Base-by-base conservation (phyloP, 192 early-diverging fungal species). In the Coemansia erecta region DNA sequence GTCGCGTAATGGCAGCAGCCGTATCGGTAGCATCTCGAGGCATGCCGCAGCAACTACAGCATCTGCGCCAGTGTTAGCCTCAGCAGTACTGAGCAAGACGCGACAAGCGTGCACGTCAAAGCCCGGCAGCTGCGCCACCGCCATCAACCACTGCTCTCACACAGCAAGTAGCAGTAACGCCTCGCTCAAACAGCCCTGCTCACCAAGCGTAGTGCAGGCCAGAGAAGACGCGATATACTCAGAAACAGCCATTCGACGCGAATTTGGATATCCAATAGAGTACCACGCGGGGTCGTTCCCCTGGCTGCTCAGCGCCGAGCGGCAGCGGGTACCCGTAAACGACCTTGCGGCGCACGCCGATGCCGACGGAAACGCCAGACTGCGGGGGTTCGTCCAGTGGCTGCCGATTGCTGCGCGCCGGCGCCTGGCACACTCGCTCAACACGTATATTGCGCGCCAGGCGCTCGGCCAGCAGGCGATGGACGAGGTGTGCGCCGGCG, bases 231-330 rank as follows among this genome's bases (percentile, higher is more conserved):
- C 22, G 22, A 22, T 14, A 23, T 49, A 53, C 8, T 44, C 37
- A 6, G 68, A 70, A 23, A 17, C 60, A 2, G 19, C 46, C 7
- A 66, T 73, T 39, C 15, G 61, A 26, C 64, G 53, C 15, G 60
- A 60, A 33, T 64, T 64, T 56, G 61, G 61, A 5, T 73, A 73
- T 23, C 72, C 72, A 0, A 64, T 23, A 33, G 63, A 58, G 31
- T 73, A 73, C 53, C 72, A 73, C 23, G 64, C 56, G 9, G 71
- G 71, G 13, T 67, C 64, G 13, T 71, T 71, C 44, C 75, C 75
- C 21, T 78, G 75, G 75, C 56, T 78, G 55, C 58, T 78, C 19
- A 78, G 75, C 40, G 75, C 75, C 22, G 65, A 78, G 58, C 75
- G 75, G 12, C 75, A 78, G 56, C 65, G 75, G 35, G 49, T 51